Evolutionary conservation across 2,329 filamentous ascomycete species (phyloP).

Genomic region (Venturia asperata): DNA sequence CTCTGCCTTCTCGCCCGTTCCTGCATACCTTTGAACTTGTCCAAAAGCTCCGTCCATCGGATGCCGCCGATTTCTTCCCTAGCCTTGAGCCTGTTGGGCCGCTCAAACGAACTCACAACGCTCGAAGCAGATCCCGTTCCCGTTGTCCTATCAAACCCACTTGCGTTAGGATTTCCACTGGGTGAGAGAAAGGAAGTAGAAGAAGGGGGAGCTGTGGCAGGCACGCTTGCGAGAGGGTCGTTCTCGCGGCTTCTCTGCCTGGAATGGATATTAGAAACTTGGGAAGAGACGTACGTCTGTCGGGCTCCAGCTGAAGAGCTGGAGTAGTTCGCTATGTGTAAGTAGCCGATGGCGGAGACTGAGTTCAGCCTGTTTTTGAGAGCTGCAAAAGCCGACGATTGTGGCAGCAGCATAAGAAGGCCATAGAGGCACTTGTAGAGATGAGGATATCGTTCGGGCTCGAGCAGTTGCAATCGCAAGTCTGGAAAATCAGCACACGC

Average conservation of each 20-base stretch:
- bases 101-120: constrained; percentile 39
- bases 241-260: constrained; percentile 38
- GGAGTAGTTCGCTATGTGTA: constrained; percentile 63
- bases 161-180: constrained; percentile 7
- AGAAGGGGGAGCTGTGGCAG: constrained; percentile 14
- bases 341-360: constrained; percentile 91
- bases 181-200: constrained; percentile 21
- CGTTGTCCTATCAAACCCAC: constrained; percentile 27
- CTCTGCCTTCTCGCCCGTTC: constrained; percentile 63
- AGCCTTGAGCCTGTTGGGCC: constrained; percentile 66
- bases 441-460: constrained; percentile 90
- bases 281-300: constrained; percentile 52
- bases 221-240: constrained; percentile 27
- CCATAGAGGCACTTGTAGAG: constrained; percentile 98
- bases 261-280: constrained; percentile 29
- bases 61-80: constrained; percentile 70
- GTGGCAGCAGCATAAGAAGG: constrained; percentile 93
- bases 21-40: constrained; percentile 89
- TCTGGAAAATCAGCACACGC: constrained; percentile 47
- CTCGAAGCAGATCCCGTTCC: constrained; percentile 36
- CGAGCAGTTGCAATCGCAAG: constrained; percentile 85
- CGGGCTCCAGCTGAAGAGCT: constrained; percentile 5
- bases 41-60: constrained; percentile 84
- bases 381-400: constrained; percentile 93
- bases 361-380: constrained; percentile 95